These are phyloP conservation scores for Sorghum bicolor DNA, from an alignment of 176 grass and related monocot genomes.

Conservation along the genomic window Sorghum_bicolor_NCBIv3 NC_012873.2:68141001-68141500, in stretches of 20 bases:
- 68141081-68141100: neutral
- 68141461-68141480: neutral
- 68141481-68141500: neutral
- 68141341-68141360: constrained; percentile 89
- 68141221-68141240: neutral
- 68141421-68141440: constrained; percentile 60
- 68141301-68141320: constrained; percentile 82
- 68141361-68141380: constrained; percentile 80
- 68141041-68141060: neutral
- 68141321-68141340: constrained; percentile 69
- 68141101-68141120: neutral
- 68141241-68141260: constrained; percentile 40
- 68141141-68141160: neutral
- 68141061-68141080: neutral
- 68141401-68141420: constrained; percentile 61
- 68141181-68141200: neutral
- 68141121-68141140: neutral
- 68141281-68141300: constrained; percentile 95
- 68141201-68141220: neutral
- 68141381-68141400: constrained; percentile 53
- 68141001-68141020: neutral
- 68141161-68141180: neutral
- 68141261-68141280: constrained; percentile 52
- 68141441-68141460: neutral
- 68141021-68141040: neutral